Conservation (phyloP, 352 stramenopile species). For the Phytopythium oedochilum region DNA sequence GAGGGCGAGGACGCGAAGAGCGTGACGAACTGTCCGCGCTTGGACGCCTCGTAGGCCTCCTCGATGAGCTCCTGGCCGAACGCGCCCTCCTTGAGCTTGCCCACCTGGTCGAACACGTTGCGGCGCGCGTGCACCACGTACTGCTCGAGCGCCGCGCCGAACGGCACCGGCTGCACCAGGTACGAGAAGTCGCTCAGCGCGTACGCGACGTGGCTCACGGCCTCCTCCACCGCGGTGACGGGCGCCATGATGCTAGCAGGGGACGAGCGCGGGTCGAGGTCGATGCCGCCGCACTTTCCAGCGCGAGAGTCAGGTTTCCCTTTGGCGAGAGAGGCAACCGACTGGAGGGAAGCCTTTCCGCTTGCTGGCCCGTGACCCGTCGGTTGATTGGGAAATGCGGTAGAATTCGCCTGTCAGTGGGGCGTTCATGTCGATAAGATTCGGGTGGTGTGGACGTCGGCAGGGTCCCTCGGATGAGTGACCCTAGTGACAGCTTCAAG, state of each 20-base stretch:
- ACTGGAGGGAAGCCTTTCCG: neutral
- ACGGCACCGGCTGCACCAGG: slow-evolving; percentile 61
- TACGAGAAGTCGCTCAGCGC: slow-evolving; percentile 75
- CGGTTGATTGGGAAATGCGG: neutral
- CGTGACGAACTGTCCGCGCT: slow-evolving; percentile 83
- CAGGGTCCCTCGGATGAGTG: slow-evolving; percentile 3
- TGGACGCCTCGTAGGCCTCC: slow-evolving; percentile 51
- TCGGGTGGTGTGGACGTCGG: neutral
- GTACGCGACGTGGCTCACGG: slow-evolving; percentile 76
- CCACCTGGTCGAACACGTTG: slow-evolving; percentile 80
- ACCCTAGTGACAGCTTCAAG: slow-evolving; percentile 1
- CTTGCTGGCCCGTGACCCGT: neutral
- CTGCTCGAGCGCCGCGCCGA: slow-evolving; percentile 53
- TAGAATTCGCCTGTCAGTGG: neutral
- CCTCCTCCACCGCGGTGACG: slow-evolving; percentile 49
- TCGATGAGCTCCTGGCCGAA: slow-evolving; percentile 63
- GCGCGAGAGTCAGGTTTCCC: neutral
- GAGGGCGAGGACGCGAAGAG: slow-evolving; percentile 87
- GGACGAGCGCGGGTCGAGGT: neutral
- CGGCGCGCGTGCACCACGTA: slow-evolving; percentile 67
- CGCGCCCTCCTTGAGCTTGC: slow-evolving; percentile 41
- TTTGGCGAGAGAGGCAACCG: neutral
- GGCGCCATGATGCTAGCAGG: slow-evolving; percentile 8
- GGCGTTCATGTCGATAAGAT: neutral
- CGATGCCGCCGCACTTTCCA: neutral